These are phyloP conservation scores for Vachellia pachyceras DNA, from an alignment of 306 rosid genomes.

Conservation along the genomic window DNA sequence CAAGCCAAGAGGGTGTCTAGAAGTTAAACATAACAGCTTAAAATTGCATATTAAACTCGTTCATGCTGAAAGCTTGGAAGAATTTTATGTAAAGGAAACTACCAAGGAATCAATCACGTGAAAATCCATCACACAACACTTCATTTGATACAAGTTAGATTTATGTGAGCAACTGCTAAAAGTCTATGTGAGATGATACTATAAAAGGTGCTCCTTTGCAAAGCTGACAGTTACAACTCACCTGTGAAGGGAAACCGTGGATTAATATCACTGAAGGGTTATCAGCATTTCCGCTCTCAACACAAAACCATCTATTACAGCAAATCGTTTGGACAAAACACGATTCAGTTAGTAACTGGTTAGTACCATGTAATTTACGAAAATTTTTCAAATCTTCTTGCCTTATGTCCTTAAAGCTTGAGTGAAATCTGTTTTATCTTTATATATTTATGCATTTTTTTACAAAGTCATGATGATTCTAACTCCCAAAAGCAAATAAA, in stretches of 20 bases:
- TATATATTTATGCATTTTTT: background rate
- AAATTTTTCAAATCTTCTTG: constrained; percentile 47
- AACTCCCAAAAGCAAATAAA: background rate
- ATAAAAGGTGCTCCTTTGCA: background rate
- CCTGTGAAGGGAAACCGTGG: constrained; percentile 98
- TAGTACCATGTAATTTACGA: constrained; percentile 47
- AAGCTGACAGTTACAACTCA: constrained; percentile 37
- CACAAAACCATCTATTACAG: constrained; percentile 91
- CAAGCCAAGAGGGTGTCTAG: background rate
- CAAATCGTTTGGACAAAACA: constrained; percentile 61
- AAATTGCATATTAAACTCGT: background rate
- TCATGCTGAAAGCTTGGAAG: background rate
- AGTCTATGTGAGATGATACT: background rate
- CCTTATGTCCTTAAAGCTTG: constrained; percentile 23
- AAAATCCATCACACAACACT: background rate
- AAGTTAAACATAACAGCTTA: too few species aligned
- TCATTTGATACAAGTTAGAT: background rate
- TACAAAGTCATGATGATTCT: background rate
- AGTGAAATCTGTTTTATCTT: background rate
- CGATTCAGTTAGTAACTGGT: constrained; percentile 46
- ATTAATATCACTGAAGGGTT: constrained; percentile 77
- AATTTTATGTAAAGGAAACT: background rate
- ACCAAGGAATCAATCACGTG: background rate
- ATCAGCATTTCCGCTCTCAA: constrained; percentile 77
- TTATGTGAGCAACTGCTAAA: constrained; percentile 4